Conservation (phyloP, 148 eudicot species). For the Drosera capensis region DNA sequence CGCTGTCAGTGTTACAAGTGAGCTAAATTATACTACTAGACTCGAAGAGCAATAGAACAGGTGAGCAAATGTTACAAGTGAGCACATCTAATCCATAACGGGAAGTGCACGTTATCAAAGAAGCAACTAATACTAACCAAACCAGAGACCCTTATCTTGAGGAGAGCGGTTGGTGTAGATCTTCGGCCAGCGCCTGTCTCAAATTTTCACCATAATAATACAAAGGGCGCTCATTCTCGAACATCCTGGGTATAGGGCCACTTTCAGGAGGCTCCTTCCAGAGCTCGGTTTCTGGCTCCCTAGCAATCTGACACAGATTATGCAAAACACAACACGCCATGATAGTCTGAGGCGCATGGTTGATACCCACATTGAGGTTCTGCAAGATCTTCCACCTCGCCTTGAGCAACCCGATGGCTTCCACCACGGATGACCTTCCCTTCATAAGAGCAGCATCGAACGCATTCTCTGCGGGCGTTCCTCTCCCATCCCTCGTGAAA, state of each 20-base stretch:
- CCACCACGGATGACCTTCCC: conserved; percentile 58
- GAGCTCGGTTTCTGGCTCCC: conserved; percentile 81
- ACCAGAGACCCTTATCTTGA: conserved; percentile 53
- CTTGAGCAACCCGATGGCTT: conserved; percentile 74
- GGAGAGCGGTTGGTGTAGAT: conserved; percentile 54
- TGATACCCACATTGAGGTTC: conserved; percentile 72
- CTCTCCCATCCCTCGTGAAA: conserved; percentile 32
- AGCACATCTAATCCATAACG: no score
- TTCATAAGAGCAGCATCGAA: conserved; percentile 73
- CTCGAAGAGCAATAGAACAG: no score
- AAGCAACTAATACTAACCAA: no score
- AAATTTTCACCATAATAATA: conserved; percentile 53
- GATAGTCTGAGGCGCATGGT: conserved; percentile 95
- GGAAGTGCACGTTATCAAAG: no score
- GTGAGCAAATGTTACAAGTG: no score
- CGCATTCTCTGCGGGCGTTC: conserved; percentile 50
- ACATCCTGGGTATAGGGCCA: conserved; percentile 45
- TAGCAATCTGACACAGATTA: conserved; percentile 88
- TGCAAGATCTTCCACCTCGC: conserved; percentile 92
- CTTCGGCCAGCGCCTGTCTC: conserved; percentile 84
- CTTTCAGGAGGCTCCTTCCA: conserved; percentile 74
- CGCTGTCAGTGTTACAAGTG: no score
- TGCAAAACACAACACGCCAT: conserved; percentile 97
- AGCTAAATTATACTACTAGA: no score
- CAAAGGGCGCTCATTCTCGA: conserved; percentile 62